Percentiles rank a stretch among this genome's conserved stretches.
Conservation (phyloP, 441 rosid genomes). For the Lepidium campestre region DNA sequence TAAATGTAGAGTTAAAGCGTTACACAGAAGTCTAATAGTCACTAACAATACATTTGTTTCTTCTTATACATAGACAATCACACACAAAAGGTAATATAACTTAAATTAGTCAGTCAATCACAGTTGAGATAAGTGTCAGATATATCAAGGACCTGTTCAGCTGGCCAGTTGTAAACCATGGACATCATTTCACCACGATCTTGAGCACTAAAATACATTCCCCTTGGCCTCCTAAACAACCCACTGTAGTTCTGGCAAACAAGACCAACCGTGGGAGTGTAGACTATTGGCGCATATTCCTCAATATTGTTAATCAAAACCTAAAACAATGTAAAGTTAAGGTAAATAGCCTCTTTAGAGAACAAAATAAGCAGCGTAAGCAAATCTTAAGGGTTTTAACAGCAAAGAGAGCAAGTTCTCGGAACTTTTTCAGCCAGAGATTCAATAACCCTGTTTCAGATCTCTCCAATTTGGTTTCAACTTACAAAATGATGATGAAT, state of each 20-base stretch:
- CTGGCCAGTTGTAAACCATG: slow-evolving; percentile 99
- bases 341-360: not conserved
- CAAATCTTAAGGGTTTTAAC: not conserved
- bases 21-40: not conserved
- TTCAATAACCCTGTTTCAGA: too few species aligned
- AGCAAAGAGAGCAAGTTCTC: not conserved
- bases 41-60: not conserved
- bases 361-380: not conserved
- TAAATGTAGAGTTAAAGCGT: slow-evolving; percentile 22
- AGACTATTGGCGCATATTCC: slow-evolving; percentile 99
- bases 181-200: slow-evolving; percentile 99
- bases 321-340: slow-evolving; percentile 25
- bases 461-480: not conserved
- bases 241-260: slow-evolving; percentile 98
- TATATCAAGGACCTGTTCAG: slow-evolving; percentile 69
- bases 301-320: slow-evolving; percentile 86
- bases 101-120: not conserved
- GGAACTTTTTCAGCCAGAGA: too few species aligned
- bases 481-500: too few species aligned
- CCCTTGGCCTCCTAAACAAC: slow-evolving; percentile 95
- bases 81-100: not conserved
- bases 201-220: slow-evolving; percentile 94
- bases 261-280: slow-evolving; percentile 98
- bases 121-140: not conserved
- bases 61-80: not conserved